Evolutionary conservation across 83 land plant genomes (phyloP), one percentile per base, ranked within the genome.

Genomic region (Larix sibirica): DNA sequence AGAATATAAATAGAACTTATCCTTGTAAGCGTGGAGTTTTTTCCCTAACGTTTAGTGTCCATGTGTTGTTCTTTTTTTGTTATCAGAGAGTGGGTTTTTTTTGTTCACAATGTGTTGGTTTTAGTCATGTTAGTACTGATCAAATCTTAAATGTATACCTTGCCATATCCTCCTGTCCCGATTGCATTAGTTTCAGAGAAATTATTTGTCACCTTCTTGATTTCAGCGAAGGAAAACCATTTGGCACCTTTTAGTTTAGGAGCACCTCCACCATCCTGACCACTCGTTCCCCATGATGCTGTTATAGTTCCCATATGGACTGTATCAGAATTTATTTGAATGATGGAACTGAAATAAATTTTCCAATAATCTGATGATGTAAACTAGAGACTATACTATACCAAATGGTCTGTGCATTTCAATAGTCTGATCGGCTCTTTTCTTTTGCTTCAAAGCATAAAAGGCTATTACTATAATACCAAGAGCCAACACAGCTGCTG

Each of bases 361-460:
- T 31, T 20, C 12, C 5, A 20, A 67, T 74, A 79, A 26, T 33
- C 23, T 1, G 7, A 79, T 6, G 12, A 1, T 4, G 79, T 40
- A 33, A 4, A 7, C 9, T 17, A 8, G 8, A 56, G 60, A 28
- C 31, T n/a, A 20, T 3, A 47, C 21, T 50, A 6, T 23, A 24
- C 90, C 86, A 54, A 89, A 89, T 10, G 90, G 90, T 62, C 62
- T 83, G 82, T 88, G 84, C 71, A 65, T 28, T 83, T 84, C 54
- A 24, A 65, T 79, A 40, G 88, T 86, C 21, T 67, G 81, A 75
- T 86, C 80, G 31, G 90, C 88, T 56, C 83, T 69, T 79, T 65
- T 85, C 80, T 86, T 86, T 50, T 89, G 88, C 36, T 73, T 26
- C 13, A 78, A 26, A n/a, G 86, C 91, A 82, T 86, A 89, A 24